Percentiles rank a stretch among this genome's conserved stretches.
phyloP scores from a whole-genome alignment of 2,329 filamentous ascomycete genomes.

The Diaporthe sp. region DNA sequence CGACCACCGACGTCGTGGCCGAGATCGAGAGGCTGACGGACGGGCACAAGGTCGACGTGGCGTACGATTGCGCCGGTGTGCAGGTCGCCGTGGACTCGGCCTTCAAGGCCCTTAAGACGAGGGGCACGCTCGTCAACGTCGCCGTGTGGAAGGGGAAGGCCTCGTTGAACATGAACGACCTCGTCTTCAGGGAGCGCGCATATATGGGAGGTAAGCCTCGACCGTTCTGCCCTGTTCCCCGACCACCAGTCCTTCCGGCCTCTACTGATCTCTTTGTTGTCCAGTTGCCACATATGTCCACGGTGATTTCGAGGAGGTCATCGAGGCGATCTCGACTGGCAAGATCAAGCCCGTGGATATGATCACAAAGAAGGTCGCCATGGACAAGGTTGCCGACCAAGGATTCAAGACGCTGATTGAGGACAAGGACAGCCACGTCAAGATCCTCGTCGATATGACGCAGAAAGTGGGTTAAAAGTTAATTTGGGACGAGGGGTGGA shows the following conservation, averaged over 20 bases:
- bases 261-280: slow-evolving; percentile 1
- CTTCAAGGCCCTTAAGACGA: slow-evolving; percentile 38
- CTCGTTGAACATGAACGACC: slow-evolving; percentile 33
- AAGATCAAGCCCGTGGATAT: slow-evolving; percentile 58
- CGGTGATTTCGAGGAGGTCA: slow-evolving; percentile 40
- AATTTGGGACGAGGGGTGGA: not conserved
- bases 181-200: slow-evolving; percentile 32
- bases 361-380: slow-evolving; percentile 63
- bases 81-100: slow-evolving; percentile 35
- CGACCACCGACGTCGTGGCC: slow-evolving; percentile 35
- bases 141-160: slow-evolving; percentile 41
- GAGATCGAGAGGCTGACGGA: slow-evolving; percentile 35
- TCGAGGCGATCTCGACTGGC: slow-evolving; percentile 38
- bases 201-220: slow-evolving; percentile 38
- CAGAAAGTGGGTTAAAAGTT: slow-evolving; percentile 27
- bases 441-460: slow-evolving; percentile 58
- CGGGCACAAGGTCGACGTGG: slow-evolving; percentile 38
- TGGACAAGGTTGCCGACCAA: slow-evolving; percentile 60
- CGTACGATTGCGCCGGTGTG: slow-evolving; percentile 41
- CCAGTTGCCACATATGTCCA: slow-evolving; percentile 32
- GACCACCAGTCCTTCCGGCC: too few species aligned
- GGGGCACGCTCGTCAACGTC: slow-evolving; percentile 41
- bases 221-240: not conserved
- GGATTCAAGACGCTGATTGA: slow-evolving; percentile 62
- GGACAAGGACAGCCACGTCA: slow-evolving; percentile 66